A percentile compares a stretch with the other conserved stretches of the same genome.
Conservation (phyloP, 2,329 filamentous ascomycete species). For the Cryphonectria japonica region DNA sequence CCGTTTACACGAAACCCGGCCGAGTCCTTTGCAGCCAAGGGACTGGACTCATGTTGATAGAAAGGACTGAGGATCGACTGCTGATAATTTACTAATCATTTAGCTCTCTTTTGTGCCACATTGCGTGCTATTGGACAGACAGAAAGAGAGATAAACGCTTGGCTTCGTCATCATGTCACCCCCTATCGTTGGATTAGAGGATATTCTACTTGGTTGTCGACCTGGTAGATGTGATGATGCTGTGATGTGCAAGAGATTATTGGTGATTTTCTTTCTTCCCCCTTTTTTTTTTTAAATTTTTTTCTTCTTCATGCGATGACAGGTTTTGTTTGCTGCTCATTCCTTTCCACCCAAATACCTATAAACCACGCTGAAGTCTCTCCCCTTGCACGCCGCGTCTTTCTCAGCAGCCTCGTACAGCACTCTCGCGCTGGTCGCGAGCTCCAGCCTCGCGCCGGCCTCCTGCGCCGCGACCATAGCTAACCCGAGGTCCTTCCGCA, state of each 20-base stretch:
- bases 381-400: slow-evolving; percentile 64
- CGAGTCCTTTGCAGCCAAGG: too few relatives aligned
- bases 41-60: too few relatives aligned
- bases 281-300: too few relatives aligned
- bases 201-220: not conserved
- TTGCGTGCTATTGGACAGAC: not conserved
- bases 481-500: slow-evolving; percentile 79
- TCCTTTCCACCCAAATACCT: slow-evolving; percentile 66
- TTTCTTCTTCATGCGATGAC: too few relatives aligned
- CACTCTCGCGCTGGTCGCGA: slow-evolving; percentile 64
- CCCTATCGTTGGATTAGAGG: not conserved
- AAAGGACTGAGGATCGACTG: too few relatives aligned
- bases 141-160: too few relatives aligned
- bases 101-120: too few relatives aligned
- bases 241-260: not conserved
- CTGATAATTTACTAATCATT: too few relatives aligned
- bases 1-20: not conserved
- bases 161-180: not conserved
- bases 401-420: slow-evolving; percentile 71
- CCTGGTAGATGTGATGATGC: not conserved
- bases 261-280: too few relatives aligned
- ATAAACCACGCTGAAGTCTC: slow-evolving; percentile 84
- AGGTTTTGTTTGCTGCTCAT: slow-evolving; percentile 23
- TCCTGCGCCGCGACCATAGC: slow-evolving; percentile 74
- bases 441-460: slow-evolving; percentile 65